Percentiles rank a stretch among this genome's conserved stretches.
phyloP scores from a whole-genome alignment of 148 eudicot species.

The Euryodendron excelsum region DNA sequence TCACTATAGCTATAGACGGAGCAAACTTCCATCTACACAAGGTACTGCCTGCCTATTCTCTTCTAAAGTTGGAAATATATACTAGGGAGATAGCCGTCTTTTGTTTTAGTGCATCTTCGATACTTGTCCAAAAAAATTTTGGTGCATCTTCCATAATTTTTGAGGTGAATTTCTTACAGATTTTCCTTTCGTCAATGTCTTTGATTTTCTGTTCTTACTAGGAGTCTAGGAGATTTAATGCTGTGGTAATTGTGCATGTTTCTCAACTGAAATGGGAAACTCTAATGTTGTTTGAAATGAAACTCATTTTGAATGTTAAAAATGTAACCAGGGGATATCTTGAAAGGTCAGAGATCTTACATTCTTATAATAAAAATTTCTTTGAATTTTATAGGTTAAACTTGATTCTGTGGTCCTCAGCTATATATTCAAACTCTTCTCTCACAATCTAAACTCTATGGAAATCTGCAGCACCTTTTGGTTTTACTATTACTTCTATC shows the following conservation, averaged over 20 bases:
- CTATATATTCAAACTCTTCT: not conserved
- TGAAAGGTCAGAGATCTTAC: not conserved
- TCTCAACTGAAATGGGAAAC: not conserved
- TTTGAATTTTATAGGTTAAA: not conserved
- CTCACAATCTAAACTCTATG: not conserved
- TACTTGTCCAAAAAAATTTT: not conserved
- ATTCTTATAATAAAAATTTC: not conserved
- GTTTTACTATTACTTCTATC: not conserved
- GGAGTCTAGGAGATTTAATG: not conserved
- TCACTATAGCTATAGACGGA: constrained; percentile 53
- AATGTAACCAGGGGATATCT: not conserved
- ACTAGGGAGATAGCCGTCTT: not conserved
- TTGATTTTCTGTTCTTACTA: not conserved
- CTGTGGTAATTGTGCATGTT: not conserved
- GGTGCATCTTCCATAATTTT: not conserved
- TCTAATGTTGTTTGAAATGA: not conserved
- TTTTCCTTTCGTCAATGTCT: not conserved
- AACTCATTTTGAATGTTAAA: constrained; percentile 1
- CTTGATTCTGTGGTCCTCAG: not conserved
- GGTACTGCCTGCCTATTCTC: constrained; percentile 37
- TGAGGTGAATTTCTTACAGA: not conserved
- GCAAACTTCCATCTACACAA: constrained; percentile 79
- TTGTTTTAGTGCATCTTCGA: too few species aligned
- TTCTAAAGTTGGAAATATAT: not conserved
- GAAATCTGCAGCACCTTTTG: not conserved